Evolutionary conservation across 2,329 filamentous ascomycete genomes (phyloP), one percentile per base, ranked within the genome.

Genomic region (Sporothrix inflata): DNA sequence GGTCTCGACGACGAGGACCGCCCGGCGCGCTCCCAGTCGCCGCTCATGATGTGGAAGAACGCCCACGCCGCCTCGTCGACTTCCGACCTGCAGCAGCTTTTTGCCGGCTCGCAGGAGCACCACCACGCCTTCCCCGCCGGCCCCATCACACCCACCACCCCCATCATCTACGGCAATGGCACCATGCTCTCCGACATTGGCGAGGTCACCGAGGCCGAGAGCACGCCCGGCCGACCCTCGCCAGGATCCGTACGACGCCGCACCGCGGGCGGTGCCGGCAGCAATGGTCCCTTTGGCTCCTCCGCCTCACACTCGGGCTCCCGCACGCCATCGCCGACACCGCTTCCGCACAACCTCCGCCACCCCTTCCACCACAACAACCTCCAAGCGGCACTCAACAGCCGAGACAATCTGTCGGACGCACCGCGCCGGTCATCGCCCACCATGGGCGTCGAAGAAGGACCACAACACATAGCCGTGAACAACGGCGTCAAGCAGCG

Each of bases 101-200:
- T 86, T 79, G 84, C 73, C 78, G 82, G 73, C 67, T 78, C 70
- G 63, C 77, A 69, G 71, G 72, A 76, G 42, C 78, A 80, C 19
- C 80, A 81, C 73, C 78, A 80, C 71, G 77, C 78, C 70, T 84
- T 84, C 75, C 78, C 80, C 53, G 78, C 83, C 8, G 83, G 83
- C 0, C 82, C 85, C 6, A 79, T 86, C 40, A 83, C 85, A 16
- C 86, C 87, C 42, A 85, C 84, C 0, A 91, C 89, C 0, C 89
- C 89, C 8, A 91, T 91, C 73, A 90, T 91, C 74, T 91, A 91
- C 75, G 89, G 89, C 69, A 91, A 91, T 76, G 89, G 89, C 60
- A 91, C 89, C 57, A 91, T 91, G 89, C 79, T 91, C 60, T 91
- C 89, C 5, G 89, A 91, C 78, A 91, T 91, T 79, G 85, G 85